A percentile compares a stretch with the other conserved stretches of the same genome.
Evolutionary conservation across 345 rosid genomes (phyloP).

Genomic region (Eucalyptus regnans): DNA sequence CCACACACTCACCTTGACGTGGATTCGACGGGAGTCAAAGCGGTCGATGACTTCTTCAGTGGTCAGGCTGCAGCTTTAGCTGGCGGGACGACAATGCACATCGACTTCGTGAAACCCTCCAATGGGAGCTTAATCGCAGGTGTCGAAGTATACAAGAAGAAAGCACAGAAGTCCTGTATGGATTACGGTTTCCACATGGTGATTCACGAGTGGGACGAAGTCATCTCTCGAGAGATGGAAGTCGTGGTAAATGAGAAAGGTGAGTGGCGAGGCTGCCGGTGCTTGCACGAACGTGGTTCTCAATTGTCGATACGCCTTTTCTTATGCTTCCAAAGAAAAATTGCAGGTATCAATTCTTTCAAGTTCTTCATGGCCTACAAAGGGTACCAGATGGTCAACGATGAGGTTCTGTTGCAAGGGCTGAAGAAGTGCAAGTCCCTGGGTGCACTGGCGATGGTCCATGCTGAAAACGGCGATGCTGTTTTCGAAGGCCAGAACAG

Average conservation of each 20-base stretch:
- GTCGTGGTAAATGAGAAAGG: slow-evolving; percentile 82
- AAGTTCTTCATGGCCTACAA: slow-evolving; percentile 94
- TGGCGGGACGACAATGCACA: slow-evolving; percentile 97
- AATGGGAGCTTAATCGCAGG: slow-evolving; percentile 71
- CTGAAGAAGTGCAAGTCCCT: slow-evolving; percentile 80
- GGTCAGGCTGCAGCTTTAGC: slow-evolving; percentile 99
- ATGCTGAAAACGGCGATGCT: slow-evolving; percentile 99
- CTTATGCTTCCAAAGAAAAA: neutral
- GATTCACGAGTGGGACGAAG: slow-evolving; percentile 79
- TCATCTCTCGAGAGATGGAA: slow-evolving; percentile 76
- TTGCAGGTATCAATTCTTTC: slow-evolving; percentile 87
- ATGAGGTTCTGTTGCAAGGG: slow-evolving; percentile 80
- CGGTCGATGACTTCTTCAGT: slow-evolving; percentile 83
- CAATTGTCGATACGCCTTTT: neutral
- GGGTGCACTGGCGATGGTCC: slow-evolving; percentile 97
- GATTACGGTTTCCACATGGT: slow-evolving; percentile 98
- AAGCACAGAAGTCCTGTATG: slow-evolving; percentile 71
- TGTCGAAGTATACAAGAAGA: slow-evolving; percentile 50
- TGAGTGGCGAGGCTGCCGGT: neutral
- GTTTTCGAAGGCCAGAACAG: slow-evolving; percentile 84
- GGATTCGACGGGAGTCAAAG: slow-evolving; percentile 64
- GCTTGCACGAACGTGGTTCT: neutral
- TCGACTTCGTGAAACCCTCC: slow-evolving; percentile 77
- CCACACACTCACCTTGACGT: slow-evolving; percentile 86
- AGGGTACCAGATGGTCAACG: slow-evolving; percentile 69